phyloP scores from a whole-genome alignment of 768 basidiomycete genomes.

The Mycena filopes region DNA sequence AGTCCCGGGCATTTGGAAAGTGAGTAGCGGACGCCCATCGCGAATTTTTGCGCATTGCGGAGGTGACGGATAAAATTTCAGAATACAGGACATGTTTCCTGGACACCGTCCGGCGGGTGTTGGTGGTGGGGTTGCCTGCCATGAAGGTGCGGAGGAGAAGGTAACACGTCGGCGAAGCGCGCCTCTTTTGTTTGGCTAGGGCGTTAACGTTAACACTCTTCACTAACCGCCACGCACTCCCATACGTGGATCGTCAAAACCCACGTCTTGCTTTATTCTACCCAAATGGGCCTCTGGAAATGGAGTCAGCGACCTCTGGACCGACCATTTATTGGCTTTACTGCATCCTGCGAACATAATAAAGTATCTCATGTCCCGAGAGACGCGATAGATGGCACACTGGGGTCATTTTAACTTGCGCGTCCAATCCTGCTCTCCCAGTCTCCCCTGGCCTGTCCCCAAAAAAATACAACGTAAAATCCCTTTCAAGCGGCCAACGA shows the following conservation, averaged over 20 bases:
- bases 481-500: too few relatives aligned
- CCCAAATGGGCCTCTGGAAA: too few relatives aligned
- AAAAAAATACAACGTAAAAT: too few relatives aligned
- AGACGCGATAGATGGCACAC: too few relatives aligned
- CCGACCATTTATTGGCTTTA: too few relatives aligned
- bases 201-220: background rate
- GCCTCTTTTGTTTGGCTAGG: conserved; percentile 8
- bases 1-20: conserved; percentile 69
- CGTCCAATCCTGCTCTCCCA: too few relatives aligned
- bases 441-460: too few relatives aligned
- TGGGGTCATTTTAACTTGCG: too few relatives aligned
- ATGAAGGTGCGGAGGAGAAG: conserved; percentile 36
- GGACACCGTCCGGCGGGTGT: conserved; percentile 54
- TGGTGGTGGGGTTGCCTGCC: conserved; percentile 32
- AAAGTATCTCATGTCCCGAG: too few relatives aligned
- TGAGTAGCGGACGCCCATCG: conserved; percentile 88
- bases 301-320: too few relatives aligned
- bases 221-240: background rate
- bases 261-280: too few relatives aligned
- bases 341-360: too few relatives aligned
- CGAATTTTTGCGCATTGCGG: conserved; percentile 97
- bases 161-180: conserved; percentile 40
- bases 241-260: background rate
- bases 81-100: conserved; percentile 85
- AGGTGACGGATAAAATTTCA: conserved; percentile 92